Conservation (phyloP, 441 rosid genomes). For the Capsella rubella region DNA sequence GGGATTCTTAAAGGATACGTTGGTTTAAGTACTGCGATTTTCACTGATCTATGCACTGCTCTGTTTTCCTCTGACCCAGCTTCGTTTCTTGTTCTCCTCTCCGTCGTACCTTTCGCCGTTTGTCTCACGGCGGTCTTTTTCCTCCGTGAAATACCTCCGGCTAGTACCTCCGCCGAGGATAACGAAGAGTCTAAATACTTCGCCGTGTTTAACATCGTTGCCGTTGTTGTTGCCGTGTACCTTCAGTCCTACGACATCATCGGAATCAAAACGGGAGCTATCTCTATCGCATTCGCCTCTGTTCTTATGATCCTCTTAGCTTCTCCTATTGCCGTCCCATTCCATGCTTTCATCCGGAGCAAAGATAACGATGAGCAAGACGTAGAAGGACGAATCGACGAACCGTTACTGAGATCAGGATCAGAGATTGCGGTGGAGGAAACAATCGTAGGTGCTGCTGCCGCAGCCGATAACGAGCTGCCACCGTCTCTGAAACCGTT, state of each 20-base stretch:
- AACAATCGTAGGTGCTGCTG: slow-evolving; percentile 30
- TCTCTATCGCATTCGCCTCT: slow-evolving; percentile 52
- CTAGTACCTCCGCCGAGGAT: slow-evolving; percentile 39
- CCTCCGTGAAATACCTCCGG: slow-evolving; percentile 57
- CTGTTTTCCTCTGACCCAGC: slow-evolving; percentile 57
- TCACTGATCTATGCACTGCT: slow-evolving; percentile 62
- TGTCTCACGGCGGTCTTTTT: slow-evolving; percentile 59
- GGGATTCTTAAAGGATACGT: slow-evolving; percentile 67
- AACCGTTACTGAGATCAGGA: slow-evolving; percentile 53
- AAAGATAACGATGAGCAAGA: slow-evolving; percentile 23
- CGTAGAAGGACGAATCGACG: slow-evolving; percentile 51
- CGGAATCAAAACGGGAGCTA: slow-evolving; percentile 47
- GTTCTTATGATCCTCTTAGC: slow-evolving; percentile 53
- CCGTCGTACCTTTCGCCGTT: slow-evolving; percentile 56
- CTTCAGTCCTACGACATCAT: slow-evolving; percentile 57
- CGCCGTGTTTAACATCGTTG: slow-evolving; percentile 54
- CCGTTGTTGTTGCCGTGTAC: slow-evolving; percentile 55
- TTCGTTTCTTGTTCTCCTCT: slow-evolving; percentile 55
- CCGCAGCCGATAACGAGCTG: slow-evolving; percentile 24
- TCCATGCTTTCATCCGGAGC: slow-evolving; percentile 34
- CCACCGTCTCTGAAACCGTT: slow-evolving; percentile 28
- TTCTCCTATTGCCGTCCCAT: slow-evolving; percentile 55
- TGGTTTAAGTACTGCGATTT: slow-evolving; percentile 65
- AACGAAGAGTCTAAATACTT: slow-evolving; percentile 52
- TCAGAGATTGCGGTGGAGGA: slow-evolving; percentile 17